Base-by-base conservation (phyloP, 352 stramenopile species). In the Phytopythium cucurbitacearum region DNA sequence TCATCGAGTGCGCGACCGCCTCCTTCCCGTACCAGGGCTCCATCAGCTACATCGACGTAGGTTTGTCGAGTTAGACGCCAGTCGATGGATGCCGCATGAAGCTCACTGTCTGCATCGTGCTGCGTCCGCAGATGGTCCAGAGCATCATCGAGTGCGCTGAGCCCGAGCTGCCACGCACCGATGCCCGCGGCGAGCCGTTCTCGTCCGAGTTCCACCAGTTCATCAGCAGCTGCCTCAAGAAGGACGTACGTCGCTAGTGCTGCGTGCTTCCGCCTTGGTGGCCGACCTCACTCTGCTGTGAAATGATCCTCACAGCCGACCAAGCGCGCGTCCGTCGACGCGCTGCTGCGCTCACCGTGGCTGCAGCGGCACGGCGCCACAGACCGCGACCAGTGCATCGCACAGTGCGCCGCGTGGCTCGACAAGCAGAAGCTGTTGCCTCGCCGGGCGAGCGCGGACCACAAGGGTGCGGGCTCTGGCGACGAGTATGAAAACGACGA, bases 131-230 rank as follows among this genome's bases (percentile, higher is more conserved):
- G 76, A 65, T 91, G 12, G 78, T 91, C 8, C 79, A 89, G 42
- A 88, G 73, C 36, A 89, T 89, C 53, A 75, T 91, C 43, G 79
- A 91, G 59, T 71, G 68, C 13, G 55, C 72, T 0, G 69, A 81
- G 51, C 78, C 76, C 7, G 50, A 65, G 33, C 50, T 91, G 5
- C 71, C 80, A 4, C 40, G 60, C 5, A 54, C 70, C 36, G 57
- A 68, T 12, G 35, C 13, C 12, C 57, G 67, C 21, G 47, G 62
- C 4, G 15, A 58, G 37, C 39, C 52, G 7, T 91, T 91, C 54
- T 71, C 72, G 0, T 38, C 28, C 4, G 78, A 85, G 44, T 89
- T 91, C 32, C 69, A 71, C 9, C 49, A 64, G 4, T 89, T 91
- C 40, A 61, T 91, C 48, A 61, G 61, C 28, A 56, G 59, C n/a